These are phyloP conservation scores for Cutaneotrichosporon cavernicola DNA, from an alignment of 1,284 basidiomycete species.

Conservation along the genomic window DNA sequence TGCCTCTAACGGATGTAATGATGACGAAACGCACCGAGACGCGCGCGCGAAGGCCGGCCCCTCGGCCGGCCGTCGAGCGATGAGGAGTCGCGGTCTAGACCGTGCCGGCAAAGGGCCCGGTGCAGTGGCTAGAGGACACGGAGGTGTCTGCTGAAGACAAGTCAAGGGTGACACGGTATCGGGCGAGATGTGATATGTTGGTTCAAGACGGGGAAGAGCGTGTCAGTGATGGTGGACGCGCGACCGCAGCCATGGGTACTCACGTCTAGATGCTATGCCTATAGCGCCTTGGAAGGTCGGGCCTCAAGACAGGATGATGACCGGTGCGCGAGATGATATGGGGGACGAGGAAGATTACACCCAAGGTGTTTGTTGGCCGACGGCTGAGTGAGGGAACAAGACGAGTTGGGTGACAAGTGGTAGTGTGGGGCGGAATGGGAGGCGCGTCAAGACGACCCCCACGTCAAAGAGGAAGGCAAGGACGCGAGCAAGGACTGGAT, in stretches of 20 bases:
- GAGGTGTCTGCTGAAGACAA: not conserved
- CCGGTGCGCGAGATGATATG: not conserved
- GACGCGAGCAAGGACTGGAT: not conserved
- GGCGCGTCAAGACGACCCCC: not conserved
- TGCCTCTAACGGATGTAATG: not conserved
- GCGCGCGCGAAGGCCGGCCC: conserved; percentile 27
- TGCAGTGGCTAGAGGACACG: conserved; percentile 14
- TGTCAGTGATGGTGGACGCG: not conserved
- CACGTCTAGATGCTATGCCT: not conserved
- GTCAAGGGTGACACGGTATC: not conserved
- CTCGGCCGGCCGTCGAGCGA: conserved; percentile 25
- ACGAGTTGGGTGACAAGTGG: not conserved
- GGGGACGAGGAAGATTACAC: not conserved
- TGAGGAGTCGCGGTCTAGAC: conserved; percentile 10
- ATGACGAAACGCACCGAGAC: conserved; percentile 11
- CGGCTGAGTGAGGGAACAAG: not conserved
- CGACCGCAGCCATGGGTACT: not conserved
- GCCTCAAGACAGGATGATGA: conserved; percentile 5
- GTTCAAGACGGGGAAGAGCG: not conserved
- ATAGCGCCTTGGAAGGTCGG: not conserved
- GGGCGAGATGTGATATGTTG: not conserved
- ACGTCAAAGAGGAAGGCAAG: not conserved
- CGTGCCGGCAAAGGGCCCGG: conserved; percentile 22
- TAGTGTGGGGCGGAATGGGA: not conserved
- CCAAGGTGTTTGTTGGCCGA: not conserved